Evolutionary conservation across 2,329 filamentous ascomycete species (phyloP).

Genomic region (Paramyrothecium sp.): DNA sequence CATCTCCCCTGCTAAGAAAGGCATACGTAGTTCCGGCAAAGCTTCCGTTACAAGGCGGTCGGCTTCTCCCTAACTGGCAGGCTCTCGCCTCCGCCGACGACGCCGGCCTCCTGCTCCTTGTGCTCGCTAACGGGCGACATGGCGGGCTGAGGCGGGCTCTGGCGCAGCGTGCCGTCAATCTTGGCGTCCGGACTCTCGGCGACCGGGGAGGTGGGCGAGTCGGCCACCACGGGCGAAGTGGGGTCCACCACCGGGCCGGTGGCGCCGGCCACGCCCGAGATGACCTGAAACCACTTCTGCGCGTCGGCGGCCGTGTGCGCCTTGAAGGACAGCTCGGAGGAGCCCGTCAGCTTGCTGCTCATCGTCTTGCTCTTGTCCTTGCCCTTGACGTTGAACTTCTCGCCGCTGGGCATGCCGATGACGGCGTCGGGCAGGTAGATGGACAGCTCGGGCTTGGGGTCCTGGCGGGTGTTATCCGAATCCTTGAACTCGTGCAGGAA

Average conservation of each 20-base stretch:
- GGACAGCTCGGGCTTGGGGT: slow-evolving; percentile 81
- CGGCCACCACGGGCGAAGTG: slow-evolving; percentile 14
- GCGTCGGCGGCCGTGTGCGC: slow-evolving; percentile 79
- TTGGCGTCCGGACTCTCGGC: slow-evolving; percentile 10
- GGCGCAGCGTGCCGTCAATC: slow-evolving; percentile 14
- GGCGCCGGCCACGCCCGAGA: slow-evolving; percentile 59
- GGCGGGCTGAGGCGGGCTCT: slow-evolving; percentile 6
- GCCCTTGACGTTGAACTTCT: slow-evolving; percentile 93
- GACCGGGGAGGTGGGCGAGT: slow-evolving; percentile 18
- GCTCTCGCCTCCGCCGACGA: slow-evolving; percentile 29
- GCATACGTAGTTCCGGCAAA: not conserved
- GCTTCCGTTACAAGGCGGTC: slow-evolving; percentile 11
- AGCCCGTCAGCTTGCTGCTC: slow-evolving; percentile 76
- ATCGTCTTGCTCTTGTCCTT: slow-evolving; percentile 85
- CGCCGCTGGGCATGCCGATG: slow-evolving; percentile 68
- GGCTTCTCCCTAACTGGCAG: slow-evolving; percentile 12
- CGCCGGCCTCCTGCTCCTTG: slow-evolving; percentile 46
- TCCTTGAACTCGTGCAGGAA: slow-evolving; percentile 97
- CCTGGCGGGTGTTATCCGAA: slow-evolving; percentile 68
- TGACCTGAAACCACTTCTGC: slow-evolving; percentile 78
- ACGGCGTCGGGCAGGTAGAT: slow-evolving; percentile 90
- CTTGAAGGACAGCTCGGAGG: slow-evolving; percentile 82
- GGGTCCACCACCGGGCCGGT: slow-evolving; percentile 31
- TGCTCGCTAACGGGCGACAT: slow-evolving; percentile 20
- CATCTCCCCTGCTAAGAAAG: too few relatives aligned